Conservation (phyloP, 352 stramenopile species). For the Phytophthora brassicae region DNA sequence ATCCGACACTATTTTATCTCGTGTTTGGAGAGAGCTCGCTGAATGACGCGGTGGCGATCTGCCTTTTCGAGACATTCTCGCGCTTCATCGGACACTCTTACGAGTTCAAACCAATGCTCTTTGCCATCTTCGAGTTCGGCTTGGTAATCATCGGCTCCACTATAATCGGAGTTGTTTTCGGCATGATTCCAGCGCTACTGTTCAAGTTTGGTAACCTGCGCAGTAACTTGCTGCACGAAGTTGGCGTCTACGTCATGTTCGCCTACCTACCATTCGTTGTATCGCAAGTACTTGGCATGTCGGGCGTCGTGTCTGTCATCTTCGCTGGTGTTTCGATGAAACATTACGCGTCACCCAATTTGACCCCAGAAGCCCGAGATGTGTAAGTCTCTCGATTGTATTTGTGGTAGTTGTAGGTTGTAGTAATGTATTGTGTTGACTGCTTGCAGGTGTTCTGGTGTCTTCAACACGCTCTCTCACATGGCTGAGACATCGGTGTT, state of each 20-base stretch:
- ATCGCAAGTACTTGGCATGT: conserved; percentile 78
- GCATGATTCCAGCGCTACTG: conserved; percentile 80
- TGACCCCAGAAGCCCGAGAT: conserved; percentile 77
- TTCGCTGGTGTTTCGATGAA: conserved; percentile 93
- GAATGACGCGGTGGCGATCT: conserved; percentile 94
- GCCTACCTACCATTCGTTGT: conserved; percentile 80
- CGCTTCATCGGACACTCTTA: conserved; percentile 92
- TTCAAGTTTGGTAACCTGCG: conserved; percentile 92
- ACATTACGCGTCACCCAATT: conserved; percentile 88
- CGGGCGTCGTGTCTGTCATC: conserved; percentile 93
- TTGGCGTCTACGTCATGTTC: conserved; percentile 89
- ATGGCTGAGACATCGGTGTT: conserved; percentile 93
- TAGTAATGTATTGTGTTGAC: neutral
- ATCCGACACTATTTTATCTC: conserved; percentile 94
- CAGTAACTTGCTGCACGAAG: conserved; percentile 85
- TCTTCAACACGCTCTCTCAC: conserved; percentile 92
- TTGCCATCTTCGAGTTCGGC: conserved; percentile 88
- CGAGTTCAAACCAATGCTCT: conserved; percentile 70
- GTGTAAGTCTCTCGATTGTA: conserved; percentile 46
- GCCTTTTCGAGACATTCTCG: conserved; percentile 92
- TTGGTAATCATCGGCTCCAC: conserved; percentile 89
- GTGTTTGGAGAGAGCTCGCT: conserved; percentile 95
- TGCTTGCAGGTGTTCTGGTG: conserved; percentile 60
- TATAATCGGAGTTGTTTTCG: conserved; percentile 85
- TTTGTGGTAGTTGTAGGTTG: neutral